Evolutionary conservation across 176 grass and related monocot species (phyloP).

Genomic region (Alloteropsis semialata): DNA sequence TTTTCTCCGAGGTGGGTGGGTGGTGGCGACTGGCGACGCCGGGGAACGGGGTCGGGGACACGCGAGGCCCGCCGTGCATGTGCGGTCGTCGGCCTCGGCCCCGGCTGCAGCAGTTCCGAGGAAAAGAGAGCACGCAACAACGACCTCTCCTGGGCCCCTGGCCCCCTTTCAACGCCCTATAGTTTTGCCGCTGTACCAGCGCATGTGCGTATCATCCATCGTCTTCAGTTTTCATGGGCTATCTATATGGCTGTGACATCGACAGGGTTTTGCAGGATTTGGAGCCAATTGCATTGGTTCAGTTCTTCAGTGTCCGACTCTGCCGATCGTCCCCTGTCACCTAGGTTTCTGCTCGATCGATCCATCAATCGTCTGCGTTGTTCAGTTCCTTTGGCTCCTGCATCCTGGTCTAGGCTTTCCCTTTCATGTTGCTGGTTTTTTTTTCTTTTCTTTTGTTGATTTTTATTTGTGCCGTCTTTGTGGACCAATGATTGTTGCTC

Average conservation of each 20-base stretch:
- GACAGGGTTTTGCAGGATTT: conserved; percentile 3
- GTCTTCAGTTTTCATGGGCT: neutral
- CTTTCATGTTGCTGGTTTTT: neutral
- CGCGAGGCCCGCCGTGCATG: conserved; percentile 15
- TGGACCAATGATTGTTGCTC: neutral
- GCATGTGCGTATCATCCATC: neutral
- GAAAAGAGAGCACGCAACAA: neutral
- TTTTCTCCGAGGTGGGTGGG: neutral
- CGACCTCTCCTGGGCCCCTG: neutral
- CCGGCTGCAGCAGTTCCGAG: neutral
- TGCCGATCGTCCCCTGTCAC: conserved; percentile 8
- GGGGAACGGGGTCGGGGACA: neutral
- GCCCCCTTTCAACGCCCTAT: neutral
- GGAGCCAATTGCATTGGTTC: neutral
- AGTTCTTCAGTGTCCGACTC: neutral
- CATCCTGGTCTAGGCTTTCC: conserved; percentile 24
- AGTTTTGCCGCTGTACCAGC: neutral
- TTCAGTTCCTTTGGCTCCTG: neutral
- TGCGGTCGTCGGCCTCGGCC: neutral
- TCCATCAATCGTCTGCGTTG: neutral
- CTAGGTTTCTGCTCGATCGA: neutral
- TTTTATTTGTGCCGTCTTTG: neutral
- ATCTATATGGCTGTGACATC: neutral
- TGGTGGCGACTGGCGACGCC: neutral
- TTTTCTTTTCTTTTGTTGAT: neutral